Base-by-base conservation (phyloP, 345 rosid genomes). In the Bruguiera gymnorhiza region DNA sequence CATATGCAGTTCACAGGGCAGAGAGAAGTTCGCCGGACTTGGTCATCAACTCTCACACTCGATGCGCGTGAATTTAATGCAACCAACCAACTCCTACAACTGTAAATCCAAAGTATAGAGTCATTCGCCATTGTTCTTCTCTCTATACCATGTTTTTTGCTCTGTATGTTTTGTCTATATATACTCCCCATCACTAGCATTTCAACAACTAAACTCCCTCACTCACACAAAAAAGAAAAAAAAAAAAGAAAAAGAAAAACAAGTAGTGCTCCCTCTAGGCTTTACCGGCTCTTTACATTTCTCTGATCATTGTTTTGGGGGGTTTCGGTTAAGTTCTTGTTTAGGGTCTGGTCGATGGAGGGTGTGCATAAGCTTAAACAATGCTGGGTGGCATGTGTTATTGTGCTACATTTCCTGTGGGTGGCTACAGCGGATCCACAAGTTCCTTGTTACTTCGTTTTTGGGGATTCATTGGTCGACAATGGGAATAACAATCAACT, bases 381-480 rank as follows among this genome's bases (percentile, higher is more conserved):
- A 60, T 68, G 63, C 51, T 43, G 73, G 54, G 63, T 16, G 11
- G 46, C 26, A 16, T 53, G 21, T 30, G 57, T 67, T 26, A 3
- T 62, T 34, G 9, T 21, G n/a, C n/a, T 36, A 15, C 27, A 31
- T 19, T 31, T 19, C 9, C 15, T 31, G 54, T 5, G 60, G 50
- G 75, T 64, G 4, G 79, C 60, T 21, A 71, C 37, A 52, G 89
- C 80, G 30, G 86, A 73, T 10, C 91, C 91, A 1, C 88, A 85
- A 66, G 97, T 78, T 32, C 97, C 98, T 31, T 87, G 97, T 72
- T 90, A 82, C 82, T 93, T 90, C 74, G 77, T 90, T 62, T 93
- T 93, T 60, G 98, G 98, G 62, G 98, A 93, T 66, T 93, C 98
- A 24, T 76, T 93, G 84, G 96, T 88, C n/a, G 98, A 93, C 43